Evolutionary conservation across 345 rosid species (phyloP).

Genomic region (Aurinia saxatilis): DNA sequence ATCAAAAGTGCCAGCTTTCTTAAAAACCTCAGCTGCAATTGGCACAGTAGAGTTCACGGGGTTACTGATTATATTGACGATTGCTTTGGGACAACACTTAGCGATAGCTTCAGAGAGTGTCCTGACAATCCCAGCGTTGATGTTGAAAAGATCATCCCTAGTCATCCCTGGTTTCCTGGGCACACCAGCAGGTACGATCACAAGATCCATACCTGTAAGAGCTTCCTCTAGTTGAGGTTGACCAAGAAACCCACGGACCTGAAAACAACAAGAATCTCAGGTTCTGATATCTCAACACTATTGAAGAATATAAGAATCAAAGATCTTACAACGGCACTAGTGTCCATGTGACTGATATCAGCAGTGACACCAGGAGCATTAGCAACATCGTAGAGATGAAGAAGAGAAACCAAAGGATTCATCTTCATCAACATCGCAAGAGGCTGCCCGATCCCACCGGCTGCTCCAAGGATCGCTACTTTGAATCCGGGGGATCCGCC

Average conservation of each 20-base stretch:
- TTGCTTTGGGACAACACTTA: constrained; percentile 71
- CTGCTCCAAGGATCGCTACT: constrained; percentile 91
- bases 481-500: constrained; percentile 87
- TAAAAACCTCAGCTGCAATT: constrained; percentile 88
- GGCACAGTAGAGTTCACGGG: constrained; percentile 98
- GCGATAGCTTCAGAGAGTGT: constrained; percentile 86
- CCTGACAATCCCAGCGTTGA: constrained; percentile 91
- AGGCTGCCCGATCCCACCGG: constrained; percentile 98
- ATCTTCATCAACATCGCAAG: constrained; percentile 90
- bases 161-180: constrained; percentile 99
- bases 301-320: too few relatives aligned
- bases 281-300: too few relatives aligned
- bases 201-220: constrained; percentile 85
- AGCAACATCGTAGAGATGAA: constrained; percentile 91
- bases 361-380: constrained; percentile 93
- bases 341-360: constrained; percentile 97
- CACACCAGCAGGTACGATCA: constrained; percentile 92
- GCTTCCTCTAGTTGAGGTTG: constrained; percentile 77
- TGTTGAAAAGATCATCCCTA: constrained; percentile 93
- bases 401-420: constrained; percentile 89
- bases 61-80: constrained; percentile 85
- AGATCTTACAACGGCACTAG: constrained; percentile 81
- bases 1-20: constrained; percentile 80
- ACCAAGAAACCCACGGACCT: constrained; percentile 98
- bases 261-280: background rate